These are phyloP conservation scores for Asterophora lycoperdoides DNA, from an alignment of 768 basidiomycete genomes.

Conservation along the genomic window DNA sequence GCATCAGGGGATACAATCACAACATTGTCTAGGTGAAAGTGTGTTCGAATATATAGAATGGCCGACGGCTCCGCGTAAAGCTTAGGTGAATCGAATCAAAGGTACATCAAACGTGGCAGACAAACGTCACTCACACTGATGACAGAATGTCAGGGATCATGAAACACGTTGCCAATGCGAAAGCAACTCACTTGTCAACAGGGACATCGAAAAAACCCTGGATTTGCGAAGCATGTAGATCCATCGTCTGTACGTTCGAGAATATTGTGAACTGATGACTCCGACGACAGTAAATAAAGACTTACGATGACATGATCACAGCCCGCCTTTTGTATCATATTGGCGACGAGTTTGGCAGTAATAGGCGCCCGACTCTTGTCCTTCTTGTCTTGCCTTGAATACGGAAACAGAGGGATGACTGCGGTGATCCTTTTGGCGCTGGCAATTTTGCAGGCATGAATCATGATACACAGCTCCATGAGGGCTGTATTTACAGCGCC, in stretches of 20 bases:
- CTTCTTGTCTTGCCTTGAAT: conserved; percentile 97
- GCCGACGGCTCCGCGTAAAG: conserved; percentile 95
- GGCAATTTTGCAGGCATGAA: conserved; percentile 99
- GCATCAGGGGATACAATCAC: conserved; percentile 98
- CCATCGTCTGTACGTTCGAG: conserved; percentile 73
- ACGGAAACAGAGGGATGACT: conserved; percentile 96
- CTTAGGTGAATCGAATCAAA: conserved; percentile 32
- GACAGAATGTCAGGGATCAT: conserved; percentile 3
- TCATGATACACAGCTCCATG: conserved; percentile 99
- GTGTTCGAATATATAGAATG: conserved; percentile 89
- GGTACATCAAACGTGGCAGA: conserved; percentile 1
- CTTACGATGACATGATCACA: conserved; percentile 96
- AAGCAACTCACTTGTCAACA: conserved; percentile 89
- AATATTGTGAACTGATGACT: conserved; percentile 10
- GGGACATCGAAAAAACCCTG: conserved; percentile 99
- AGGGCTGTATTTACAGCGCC: conserved; percentile 87
- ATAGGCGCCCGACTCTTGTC: conserved; percentile 98
- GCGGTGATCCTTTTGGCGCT: conserved; percentile 97
- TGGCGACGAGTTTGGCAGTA: conserved; percentile 96
- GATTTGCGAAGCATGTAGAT: conserved; percentile 97
- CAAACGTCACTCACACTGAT: conserved; percentile 43
- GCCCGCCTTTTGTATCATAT: conserved; percentile 90
- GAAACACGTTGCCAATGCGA: conserved; percentile 6
- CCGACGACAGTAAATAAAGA: conserved; percentile 15
- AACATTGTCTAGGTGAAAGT: conserved; percentile 79